Base-by-base conservation (phyloP, 352 stramenopile genomes). In the Globisporangium iwayamae region DNA sequence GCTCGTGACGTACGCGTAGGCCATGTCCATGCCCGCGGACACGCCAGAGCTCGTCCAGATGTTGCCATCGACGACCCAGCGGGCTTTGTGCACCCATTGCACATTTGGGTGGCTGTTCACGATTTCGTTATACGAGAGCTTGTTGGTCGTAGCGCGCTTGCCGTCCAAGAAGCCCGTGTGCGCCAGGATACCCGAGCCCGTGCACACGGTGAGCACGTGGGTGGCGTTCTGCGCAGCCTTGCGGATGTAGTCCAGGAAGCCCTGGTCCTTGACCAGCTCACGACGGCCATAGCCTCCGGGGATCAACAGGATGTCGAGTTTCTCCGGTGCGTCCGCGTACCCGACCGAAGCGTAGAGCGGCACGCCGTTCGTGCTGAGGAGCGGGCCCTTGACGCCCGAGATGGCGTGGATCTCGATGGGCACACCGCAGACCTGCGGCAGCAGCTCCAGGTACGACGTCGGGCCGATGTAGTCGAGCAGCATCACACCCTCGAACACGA, bases 401-500 rank as follows among this genome's bases (percentile, higher is more conserved):
- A 90, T 79, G 39, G 81, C 84, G 56, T 71, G 45, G 64, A 90
- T 81, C 28, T 74, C 70, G n/a, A 85, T 70, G 8, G 74, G 70
- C 32, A 83, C 65, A 28, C 63, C 68, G 62, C 25, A 30, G 50
- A 85, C 63, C 3, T 53, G 71, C 45, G 74, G 74, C 34, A 90
- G 74, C 53, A 79, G 69, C 68, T 88, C 79, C 57, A 87, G 66
- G 61, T 85, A 90, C 53, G 77, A 73, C 20, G 75, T 77, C 14
- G 76, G 74, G 7, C 81, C 81, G 56, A 88, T 69, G 65, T 72
- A 87, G 62, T 90, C 81, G 54, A 89, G 75, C 67, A 78, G 66
- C 70, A 85, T 79, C 51, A 87, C 77, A 52, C 63, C 62, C 25
- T 86, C 74, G 59, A 83, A 90, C 41, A 90, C 64, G 60, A 90